A percentile compares a stretch with the other conserved stretches of the same genome.
phyloP scores from a whole-genome alignment of 495 filamentous ascomycete species.

The Hypomontagnella submonticulosa region DNA sequence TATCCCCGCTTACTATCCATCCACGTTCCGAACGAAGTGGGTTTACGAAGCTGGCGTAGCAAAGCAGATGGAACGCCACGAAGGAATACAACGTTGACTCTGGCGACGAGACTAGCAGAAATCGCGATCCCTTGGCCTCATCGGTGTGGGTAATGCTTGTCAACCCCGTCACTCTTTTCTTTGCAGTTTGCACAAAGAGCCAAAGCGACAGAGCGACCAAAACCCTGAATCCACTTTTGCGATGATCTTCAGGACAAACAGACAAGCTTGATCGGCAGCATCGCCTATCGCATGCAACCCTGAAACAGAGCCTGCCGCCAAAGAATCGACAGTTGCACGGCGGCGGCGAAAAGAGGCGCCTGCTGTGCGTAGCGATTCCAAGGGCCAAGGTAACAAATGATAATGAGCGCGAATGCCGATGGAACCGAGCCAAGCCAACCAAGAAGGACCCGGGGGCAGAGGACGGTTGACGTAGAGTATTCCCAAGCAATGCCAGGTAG shows the following conservation, averaged over 20 bases:
- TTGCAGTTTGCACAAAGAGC: constrained; percentile 20
- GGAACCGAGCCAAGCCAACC: constrained; percentile 40
- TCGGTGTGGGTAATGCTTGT: constrained; percentile 29
- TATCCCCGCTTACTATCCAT: constrained; percentile 43
- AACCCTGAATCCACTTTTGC: constrained; percentile 31
- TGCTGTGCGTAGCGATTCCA: constrained; percentile 15
- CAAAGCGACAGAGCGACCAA: constrained; percentile 30
- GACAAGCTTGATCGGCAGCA: constrained; percentile 31
- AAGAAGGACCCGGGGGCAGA: constrained; percentile 20
- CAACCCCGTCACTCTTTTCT: constrained; percentile 14
- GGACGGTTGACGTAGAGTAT: constrained; percentile 39
- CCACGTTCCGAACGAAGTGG: constrained; percentile 33
- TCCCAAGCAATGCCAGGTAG: constrained; percentile 36
- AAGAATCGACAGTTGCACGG: constrained; percentile 29
- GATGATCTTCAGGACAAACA: constrained; percentile 40
- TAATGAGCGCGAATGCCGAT: constrained; percentile 38
- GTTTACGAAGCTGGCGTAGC: constrained; percentile 34
- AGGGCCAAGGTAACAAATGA: constrained; percentile 16
- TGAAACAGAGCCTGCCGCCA: constrained; percentile 30
- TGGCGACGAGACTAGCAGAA: constrained; percentile 28
- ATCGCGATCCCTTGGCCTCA: constrained; percentile 34
- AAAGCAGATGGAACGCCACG: constrained; percentile 33
- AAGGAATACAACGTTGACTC: constrained; percentile 43
- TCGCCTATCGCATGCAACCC: constrained; percentile 36
- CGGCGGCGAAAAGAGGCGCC: constrained; percentile 18